These are phyloP conservation scores for Dactylorhiza incarnata DNA, from an alignment of 106 monocot species.

Conservation along the genomic window DNA sequence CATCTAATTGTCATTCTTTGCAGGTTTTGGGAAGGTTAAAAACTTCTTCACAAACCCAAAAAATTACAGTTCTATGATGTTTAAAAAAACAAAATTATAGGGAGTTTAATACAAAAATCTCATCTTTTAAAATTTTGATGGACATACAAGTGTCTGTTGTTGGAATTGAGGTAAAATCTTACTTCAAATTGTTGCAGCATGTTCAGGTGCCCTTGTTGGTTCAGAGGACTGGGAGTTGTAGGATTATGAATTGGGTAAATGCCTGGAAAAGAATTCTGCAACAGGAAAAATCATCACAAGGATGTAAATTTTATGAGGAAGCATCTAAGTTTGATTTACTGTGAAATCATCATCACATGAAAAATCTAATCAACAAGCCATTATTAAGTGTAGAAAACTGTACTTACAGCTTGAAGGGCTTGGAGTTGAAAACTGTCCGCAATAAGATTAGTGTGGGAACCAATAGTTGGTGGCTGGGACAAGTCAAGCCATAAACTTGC, in stretches of 20 bases:
- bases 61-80: no score
- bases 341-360: not conserved
- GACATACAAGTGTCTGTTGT: not conserved
- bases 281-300: not conserved
- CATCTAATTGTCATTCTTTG: no score
- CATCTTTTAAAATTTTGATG: not conserved
- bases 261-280: constrained; percentile 9
- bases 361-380: not conserved
- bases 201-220: constrained; percentile 10
- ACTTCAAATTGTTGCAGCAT: constrained; percentile 11
- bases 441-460: constrained; percentile 4
- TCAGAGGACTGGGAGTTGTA: not conserved
- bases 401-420: constrained; percentile 10
- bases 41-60: no score
- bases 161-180: not conserved
- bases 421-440: constrained; percentile 8
- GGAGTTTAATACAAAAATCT: no score
- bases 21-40: no score
- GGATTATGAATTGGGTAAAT: constrained; percentile 8
- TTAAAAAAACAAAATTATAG: no score
- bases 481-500: constrained; percentile 5
- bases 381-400: not conserved
- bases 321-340: not conserved
- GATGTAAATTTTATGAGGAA: not conserved
- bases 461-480: constrained; percentile 6